A percentile compares a stretch with the other conserved stretches of the same genome.
Conservation (phyloP, 768 basidiomycete species). For the Cystofilobasidium macerans region DNA sequence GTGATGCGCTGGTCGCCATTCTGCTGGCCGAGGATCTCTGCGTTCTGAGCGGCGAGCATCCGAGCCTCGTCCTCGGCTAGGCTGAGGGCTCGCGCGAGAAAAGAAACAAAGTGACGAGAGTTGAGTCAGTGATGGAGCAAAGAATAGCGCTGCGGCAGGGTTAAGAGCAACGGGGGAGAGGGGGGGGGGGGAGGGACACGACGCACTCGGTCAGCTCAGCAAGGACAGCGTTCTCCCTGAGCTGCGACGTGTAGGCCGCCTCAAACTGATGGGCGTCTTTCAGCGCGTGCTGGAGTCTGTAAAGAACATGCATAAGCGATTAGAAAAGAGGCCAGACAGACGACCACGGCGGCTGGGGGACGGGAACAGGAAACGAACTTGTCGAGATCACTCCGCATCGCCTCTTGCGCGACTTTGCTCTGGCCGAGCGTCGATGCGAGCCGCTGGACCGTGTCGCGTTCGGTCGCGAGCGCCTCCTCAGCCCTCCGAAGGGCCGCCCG, state of each 20-base stretch:
- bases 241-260: background rate
- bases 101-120: no score
- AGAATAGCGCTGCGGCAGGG: background rate
- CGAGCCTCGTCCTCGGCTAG: conserved; percentile 2
- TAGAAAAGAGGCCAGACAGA: background rate
- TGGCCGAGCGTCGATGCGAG: background rate
- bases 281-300: background rate
- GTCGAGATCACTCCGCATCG: background rate
- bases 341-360: background rate
- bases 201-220: background rate
- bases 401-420: background rate
- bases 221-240: conserved; percentile 1
- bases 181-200: background rate
- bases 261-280: background rate
- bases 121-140: background rate
- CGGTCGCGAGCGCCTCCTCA: background rate
- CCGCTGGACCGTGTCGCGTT: background rate
- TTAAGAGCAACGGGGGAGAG: background rate
- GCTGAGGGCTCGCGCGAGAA: background rate
- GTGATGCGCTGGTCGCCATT: background rate
- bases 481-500: background rate
- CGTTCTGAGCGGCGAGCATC: background rate
- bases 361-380: background rate
- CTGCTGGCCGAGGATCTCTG: background rate
- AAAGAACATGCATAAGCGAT: no score